Percentiles rank a stretch among this genome's conserved stretches.
Conservation (phyloP, 208 protist genomes). For the Leishmania mexicana region DNA sequence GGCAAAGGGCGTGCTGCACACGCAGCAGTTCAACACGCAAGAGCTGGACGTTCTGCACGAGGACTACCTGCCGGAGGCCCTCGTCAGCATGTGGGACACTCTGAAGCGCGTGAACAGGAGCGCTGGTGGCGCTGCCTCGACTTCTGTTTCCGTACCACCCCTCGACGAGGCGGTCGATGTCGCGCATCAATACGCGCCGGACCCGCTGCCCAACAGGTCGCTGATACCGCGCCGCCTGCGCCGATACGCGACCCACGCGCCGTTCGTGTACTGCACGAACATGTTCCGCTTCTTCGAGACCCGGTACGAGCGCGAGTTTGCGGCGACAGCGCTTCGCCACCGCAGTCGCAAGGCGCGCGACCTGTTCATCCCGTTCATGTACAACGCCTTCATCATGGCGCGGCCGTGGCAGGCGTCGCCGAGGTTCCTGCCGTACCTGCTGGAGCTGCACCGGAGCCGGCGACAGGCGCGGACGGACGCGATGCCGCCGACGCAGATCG, state of each 20-base stretch:
- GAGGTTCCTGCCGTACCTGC: slow-evolving; percentile 42
- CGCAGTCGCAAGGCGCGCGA: slow-evolving; percentile 35
- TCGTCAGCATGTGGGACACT: slow-evolving; percentile 21
- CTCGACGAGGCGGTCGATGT: background rate
- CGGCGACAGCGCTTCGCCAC: slow-evolving; percentile 23
- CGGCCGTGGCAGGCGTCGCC: slow-evolving; percentile 59
- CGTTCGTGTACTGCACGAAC: slow-evolving; percentile 71
- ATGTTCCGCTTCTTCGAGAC: slow-evolving; percentile 48
- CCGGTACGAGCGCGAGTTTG: slow-evolving; percentile 49
- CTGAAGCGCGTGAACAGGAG: background rate
- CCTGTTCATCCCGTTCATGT: slow-evolving; percentile 56
- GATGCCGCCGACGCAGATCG: slow-evolving; percentile 18
- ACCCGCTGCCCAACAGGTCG: background rate
- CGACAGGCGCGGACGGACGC: background rate
- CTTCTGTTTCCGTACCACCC: background rate
- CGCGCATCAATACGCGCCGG: slow-evolving; percentile 1
- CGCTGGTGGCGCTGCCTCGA: background rate
- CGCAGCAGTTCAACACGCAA: slow-evolving; percentile 42
- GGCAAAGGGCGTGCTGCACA: slow-evolving; percentile 41
- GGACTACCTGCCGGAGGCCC: slow-evolving; percentile 11
- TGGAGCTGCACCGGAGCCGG: background rate
- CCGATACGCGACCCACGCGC: slow-evolving; percentile 58
- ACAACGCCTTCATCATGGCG: slow-evolving; percentile 65
- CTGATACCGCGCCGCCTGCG: slow-evolving; percentile 18
- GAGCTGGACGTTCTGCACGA: slow-evolving; percentile 44